These are phyloP conservation scores for Eucalyptus polybractea DNA, from an alignment of 345 rosid genomes.

Conservation along the genomic window DNA sequence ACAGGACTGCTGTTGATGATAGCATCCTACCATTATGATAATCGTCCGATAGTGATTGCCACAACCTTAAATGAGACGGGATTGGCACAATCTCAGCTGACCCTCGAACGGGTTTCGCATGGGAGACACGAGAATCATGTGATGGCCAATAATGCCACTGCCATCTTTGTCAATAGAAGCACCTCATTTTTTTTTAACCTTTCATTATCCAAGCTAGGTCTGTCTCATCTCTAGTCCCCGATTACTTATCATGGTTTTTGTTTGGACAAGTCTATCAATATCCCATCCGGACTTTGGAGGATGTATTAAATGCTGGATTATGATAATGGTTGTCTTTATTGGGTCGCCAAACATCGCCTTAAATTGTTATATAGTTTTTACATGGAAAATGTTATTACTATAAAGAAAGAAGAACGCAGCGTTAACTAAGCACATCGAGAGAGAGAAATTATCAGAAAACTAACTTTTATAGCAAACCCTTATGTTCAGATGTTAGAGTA, in stretches of 20 bases:
- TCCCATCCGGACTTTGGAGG: neutral
- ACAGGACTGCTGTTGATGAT: accelerated
- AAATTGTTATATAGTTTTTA: neutral
- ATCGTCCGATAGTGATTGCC: accelerated
- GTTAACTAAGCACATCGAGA: neutral
- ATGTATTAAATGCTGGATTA: neutral
- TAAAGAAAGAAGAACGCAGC: neutral
- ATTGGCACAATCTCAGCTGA: accelerated
- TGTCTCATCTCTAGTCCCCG: neutral
- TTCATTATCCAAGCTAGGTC: neutral
- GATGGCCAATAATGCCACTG: neutral
- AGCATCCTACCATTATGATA: neutral
- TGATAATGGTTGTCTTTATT: neutral
- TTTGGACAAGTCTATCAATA: neutral
- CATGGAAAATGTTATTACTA: neutral
- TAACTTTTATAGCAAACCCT: neutral
- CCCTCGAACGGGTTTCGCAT: accelerated
- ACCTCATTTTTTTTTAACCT: neutral
- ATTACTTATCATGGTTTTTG: neutral
- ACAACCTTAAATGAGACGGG: neutral
- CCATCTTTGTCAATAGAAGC: neutral
- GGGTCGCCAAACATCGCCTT: accelerated
- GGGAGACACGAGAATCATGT: neutral
- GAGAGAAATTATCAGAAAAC: neutral
- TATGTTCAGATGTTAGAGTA: neutral